Evolutionary conservation across 768 basidiomycete genomes (phyloP), one percentile per base, ranked within the genome.

Genomic region (Psilocybe sp.): DNA sequence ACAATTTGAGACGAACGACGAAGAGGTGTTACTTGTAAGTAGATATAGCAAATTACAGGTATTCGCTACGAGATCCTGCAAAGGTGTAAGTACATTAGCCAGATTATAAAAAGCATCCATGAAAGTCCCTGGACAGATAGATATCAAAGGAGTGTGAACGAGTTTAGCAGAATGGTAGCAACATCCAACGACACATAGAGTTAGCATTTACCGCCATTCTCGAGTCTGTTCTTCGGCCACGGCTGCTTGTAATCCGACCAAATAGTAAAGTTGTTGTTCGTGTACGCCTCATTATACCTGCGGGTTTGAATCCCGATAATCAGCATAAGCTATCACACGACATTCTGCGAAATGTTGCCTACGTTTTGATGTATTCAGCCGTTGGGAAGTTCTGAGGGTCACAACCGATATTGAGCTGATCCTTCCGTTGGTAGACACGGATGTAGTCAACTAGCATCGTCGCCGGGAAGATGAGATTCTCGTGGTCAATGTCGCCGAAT

Each of bases 371-470:
- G 61, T 94, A 94, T 1, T 74, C 65, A 11, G 70, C 62, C 0
- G 92, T 95, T 0, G 92, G 91, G 62, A 75, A 81, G 14, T 77
- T 74, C 2, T 60, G 54, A 5, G 91, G 89, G 60, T 90, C 85
- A 55, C 84, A 86, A 1, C 83, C 82, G 47, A 81, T 68, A 52
- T 81, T 82, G 34, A 71, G 64, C 38, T 63, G 49, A 47, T 74
- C 68, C 44, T 70, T 68, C 10, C 68, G 69, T 53, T 84, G 83
- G 58, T 84, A 85, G 1, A 95, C 83, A 7, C 92, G 78, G 42
- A 93, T 80, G 48, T 82, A 93, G 62, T 94, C 92, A 40, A 93
- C 66, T 46, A 67, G 65, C 85, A 92, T 83, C 14, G 67, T 70
- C 16, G 74, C 64, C 2, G 80, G 80, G 64, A 84, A 77, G 15